These are phyloP conservation scores for Alternaria sp. DNA, from an alignment of 2,329 filamentous ascomycete genomes.

Conservation along the genomic window DNA sequence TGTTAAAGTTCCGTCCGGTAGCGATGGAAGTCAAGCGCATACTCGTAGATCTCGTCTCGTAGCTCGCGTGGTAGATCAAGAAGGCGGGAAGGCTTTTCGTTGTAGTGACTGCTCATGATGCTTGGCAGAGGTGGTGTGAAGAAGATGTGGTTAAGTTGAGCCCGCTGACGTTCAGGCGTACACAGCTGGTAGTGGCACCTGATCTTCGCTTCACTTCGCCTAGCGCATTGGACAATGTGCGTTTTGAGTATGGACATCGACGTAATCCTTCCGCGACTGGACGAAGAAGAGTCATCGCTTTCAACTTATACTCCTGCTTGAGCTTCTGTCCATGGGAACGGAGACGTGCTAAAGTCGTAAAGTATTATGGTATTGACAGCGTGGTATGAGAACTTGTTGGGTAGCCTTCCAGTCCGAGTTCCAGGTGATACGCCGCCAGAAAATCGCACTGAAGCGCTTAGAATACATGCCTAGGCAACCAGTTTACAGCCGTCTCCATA, in stretches of 20 bases:
- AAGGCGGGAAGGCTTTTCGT: too few species aligned
- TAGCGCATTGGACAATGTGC: too few species aligned
- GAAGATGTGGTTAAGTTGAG: too few species aligned
- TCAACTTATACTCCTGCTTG: not conserved
- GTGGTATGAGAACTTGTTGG: not conserved
- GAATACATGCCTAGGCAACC: constrained; percentile 4
- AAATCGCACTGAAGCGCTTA: constrained; percentile 2
- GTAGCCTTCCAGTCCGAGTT: not conserved
- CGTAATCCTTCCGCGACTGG: not conserved
- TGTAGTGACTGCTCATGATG: too few species aligned
- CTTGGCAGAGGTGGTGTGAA: too few species aligned
- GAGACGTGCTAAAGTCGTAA: not conserved
- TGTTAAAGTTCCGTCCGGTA: too few species aligned
- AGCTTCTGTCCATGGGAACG: not conserved
- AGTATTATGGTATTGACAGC: constrained; percentile 4
- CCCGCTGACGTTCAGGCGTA: too few species aligned
- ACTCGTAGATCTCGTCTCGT: too few species aligned
- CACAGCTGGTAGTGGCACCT: too few species aligned
- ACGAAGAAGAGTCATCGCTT: not conserved
- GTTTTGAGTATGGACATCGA: not conserved
- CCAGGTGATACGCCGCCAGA: not conserved
- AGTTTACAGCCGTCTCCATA: not conserved
- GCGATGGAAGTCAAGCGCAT: too few species aligned
- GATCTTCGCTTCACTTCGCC: too few species aligned
- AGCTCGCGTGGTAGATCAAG: too few species aligned